Evolutionary conservation across 1,284 basidiomycete genomes (phyloP).

Genomic region (Singerocomus inundabilis): DNA sequence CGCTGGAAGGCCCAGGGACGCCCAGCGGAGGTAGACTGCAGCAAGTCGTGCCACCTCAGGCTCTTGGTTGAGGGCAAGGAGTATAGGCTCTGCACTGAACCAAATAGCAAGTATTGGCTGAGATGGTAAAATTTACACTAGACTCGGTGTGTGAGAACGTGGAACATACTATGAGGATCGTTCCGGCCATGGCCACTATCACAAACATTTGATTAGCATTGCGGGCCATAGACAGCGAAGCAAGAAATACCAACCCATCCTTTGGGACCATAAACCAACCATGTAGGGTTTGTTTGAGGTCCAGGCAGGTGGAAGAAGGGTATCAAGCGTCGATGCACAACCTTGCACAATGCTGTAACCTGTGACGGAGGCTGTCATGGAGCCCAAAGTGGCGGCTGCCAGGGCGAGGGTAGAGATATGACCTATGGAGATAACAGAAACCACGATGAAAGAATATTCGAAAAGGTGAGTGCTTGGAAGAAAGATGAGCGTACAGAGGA

Average conservation of each 20-base stretch:
- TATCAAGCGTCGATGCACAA: slow-evolving; percentile 83
- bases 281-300: slow-evolving; percentile 79
- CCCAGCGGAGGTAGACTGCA: slow-evolving; percentile 72
- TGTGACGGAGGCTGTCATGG: slow-evolving; percentile 81
- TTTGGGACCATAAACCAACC: slow-evolving; percentile 91
- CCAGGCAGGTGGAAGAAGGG: slow-evolving; percentile 90
- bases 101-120: slow-evolving; percentile 72
- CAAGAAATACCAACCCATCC: slow-evolving; percentile 60
- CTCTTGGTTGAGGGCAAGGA: slow-evolving; percentile 84
- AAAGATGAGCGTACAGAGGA: slow-evolving; percentile 1
- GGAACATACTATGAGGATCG: slow-evolving; percentile 53
- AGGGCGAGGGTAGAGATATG: slow-evolving; percentile 81
- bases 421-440: slow-evolving; percentile 79
- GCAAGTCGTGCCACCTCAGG: slow-evolving; percentile 84
- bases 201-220: slow-evolving; percentile 8
- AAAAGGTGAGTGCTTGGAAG: slow-evolving; percentile 62
- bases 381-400: slow-evolving; percentile 80
- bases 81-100: slow-evolving; percentile 80
- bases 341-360: slow-evolving; percentile 79
- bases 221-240: background rate
- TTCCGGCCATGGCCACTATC: slow-evolving; percentile 65
- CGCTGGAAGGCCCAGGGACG: slow-evolving; percentile 84
- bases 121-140: background rate
- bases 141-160: background rate
- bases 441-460: slow-evolving; percentile 73